A percentile compares a stretch with the other conserved stretches of the same genome.
phyloP scores from a whole-genome alignment of 2,329 filamentous ascomycete genomes.

The Penicillium oxalicum region DNA sequence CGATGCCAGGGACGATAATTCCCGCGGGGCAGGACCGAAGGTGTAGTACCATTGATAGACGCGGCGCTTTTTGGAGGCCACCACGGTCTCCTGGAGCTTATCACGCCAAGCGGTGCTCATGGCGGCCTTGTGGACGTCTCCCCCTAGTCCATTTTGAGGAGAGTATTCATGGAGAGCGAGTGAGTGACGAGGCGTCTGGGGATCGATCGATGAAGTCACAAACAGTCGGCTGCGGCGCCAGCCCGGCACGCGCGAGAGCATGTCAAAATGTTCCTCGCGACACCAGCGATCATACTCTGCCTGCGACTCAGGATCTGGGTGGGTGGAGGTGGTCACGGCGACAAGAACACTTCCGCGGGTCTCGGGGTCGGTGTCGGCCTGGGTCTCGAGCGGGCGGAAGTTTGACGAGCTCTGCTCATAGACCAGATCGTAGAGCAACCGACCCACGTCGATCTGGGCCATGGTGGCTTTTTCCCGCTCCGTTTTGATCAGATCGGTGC shows the following conservation, averaged over 20 bases:
- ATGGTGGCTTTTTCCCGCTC: constrained; percentile 57
- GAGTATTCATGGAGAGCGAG: constrained; percentile 69
- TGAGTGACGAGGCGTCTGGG: constrained; percentile 51
- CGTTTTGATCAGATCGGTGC: constrained; percentile 46
- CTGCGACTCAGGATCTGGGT: constrained; percentile 46
- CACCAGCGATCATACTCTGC: constrained; percentile 64
- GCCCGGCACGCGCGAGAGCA: constrained; percentile 68
- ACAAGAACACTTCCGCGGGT: constrained; percentile 54
- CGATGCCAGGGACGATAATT: constrained; percentile 54
- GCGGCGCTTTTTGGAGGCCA: constrained; percentile 53
- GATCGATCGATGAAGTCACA: constrained; percentile 59
- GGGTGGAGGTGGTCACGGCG: constrained; percentile 54
- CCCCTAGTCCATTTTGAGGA: constrained; percentile 60
- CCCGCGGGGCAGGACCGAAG: constrained; percentile 68
- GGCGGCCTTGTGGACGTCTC: constrained; percentile 58
- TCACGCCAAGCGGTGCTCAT: constrained; percentile 57
- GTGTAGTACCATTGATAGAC: constrained; percentile 70
- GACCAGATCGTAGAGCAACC: constrained; percentile 65
- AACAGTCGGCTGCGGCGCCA: constrained; percentile 71
- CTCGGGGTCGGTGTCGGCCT: constrained; percentile 52
- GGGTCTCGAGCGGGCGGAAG: constrained; percentile 56
- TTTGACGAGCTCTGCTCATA: constrained; percentile 50
- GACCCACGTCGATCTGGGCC: constrained; percentile 61
- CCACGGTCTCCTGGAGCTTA: constrained; percentile 54
- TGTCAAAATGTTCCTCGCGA: constrained; percentile 64